These are phyloP conservation scores for Globisporangium middletonii DNA, from an alignment of 352 stramenopile species.

Conservation along the genomic window DNA sequence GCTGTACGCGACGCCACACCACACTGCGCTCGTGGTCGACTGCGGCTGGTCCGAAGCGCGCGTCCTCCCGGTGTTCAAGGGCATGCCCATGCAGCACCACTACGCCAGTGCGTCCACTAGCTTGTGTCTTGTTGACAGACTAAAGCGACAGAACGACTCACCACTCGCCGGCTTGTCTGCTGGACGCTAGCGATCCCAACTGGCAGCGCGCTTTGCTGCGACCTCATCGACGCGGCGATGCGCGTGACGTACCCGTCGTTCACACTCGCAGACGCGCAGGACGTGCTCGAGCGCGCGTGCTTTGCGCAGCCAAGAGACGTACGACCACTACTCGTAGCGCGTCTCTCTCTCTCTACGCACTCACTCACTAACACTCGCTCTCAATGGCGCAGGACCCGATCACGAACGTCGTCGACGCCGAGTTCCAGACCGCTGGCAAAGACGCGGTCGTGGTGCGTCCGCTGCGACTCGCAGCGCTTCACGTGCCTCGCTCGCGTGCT, in stretches of 20 bases:
- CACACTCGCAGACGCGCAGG: conserved; percentile 30
- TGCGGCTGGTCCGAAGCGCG: conserved; percentile 71
- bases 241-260: conserved; percentile 10
- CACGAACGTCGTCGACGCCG: conserved; percentile 28
- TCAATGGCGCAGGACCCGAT: conserved; percentile 25
- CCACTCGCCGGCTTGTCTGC: not conserved
- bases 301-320: conserved; percentile 45
- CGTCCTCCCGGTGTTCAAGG: conserved; percentile 75
- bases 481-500: not conserved
- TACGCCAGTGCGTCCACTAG: conserved; percentile 42
- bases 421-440: conserved; percentile 36
- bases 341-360: not conserved
- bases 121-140: not conserved
- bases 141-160: not conserved
- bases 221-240: conserved; percentile 28
- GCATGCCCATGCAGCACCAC: conserved; percentile 63
- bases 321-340: conserved; percentile 14
- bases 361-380: not conserved
- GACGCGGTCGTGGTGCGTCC: conserved; percentile 27
- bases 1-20: conserved; percentile 66
- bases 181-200: conserved; percentile 28
- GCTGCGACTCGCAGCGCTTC: no score
- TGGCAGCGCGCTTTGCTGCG: conserved; percentile 39
- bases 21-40: conserved; percentile 76
- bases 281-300: conserved; percentile 70